These are phyloP conservation scores for Theileria orientalis DNA, from an alignment of 169 alveolate species.

Conservation along the genomic window DNA sequence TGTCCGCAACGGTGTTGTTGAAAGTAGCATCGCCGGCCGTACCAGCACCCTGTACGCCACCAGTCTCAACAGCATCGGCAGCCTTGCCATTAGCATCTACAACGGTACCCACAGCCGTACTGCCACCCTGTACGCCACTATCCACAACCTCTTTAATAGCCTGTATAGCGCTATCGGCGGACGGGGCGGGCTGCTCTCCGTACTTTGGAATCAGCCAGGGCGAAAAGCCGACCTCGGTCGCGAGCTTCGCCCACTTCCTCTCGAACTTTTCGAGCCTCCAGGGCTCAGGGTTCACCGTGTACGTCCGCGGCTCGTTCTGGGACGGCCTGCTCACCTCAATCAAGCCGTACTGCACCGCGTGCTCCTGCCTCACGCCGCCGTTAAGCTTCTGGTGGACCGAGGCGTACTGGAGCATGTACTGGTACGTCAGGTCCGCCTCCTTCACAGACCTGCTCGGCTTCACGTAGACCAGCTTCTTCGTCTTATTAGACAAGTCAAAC, in stretches of 20 bases:
- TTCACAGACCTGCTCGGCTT: constrained; percentile 28
- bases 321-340: constrained; percentile 28
- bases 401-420: constrained; percentile 49
- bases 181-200: constrained; percentile 14
- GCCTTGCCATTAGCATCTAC: neutral
- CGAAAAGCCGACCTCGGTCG: constrained; percentile 3
- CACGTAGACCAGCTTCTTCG: constrained; percentile 37
- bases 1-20: constrained; percentile 7
- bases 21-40: neutral
- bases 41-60: neutral
- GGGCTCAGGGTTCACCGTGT: constrained; percentile 42
- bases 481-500: constrained; percentile 37
- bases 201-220: constrained; percentile 44
- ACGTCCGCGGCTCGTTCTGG: constrained; percentile 13
- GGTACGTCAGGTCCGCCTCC: constrained; percentile 30
- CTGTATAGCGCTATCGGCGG: neutral
- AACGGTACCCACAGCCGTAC: neutral
- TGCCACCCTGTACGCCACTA: neutral
- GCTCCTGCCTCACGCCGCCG: constrained; percentile 60
- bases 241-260: constrained; percentile 37
- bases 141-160: neutral
- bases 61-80: neutral
- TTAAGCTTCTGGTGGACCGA: constrained; percentile 62
- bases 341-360: constrained; percentile 56
- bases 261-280: constrained; percentile 26